phyloP scores from a whole-genome alignment of 441 rosid genomes.

The Brassica balearica region DNA sequence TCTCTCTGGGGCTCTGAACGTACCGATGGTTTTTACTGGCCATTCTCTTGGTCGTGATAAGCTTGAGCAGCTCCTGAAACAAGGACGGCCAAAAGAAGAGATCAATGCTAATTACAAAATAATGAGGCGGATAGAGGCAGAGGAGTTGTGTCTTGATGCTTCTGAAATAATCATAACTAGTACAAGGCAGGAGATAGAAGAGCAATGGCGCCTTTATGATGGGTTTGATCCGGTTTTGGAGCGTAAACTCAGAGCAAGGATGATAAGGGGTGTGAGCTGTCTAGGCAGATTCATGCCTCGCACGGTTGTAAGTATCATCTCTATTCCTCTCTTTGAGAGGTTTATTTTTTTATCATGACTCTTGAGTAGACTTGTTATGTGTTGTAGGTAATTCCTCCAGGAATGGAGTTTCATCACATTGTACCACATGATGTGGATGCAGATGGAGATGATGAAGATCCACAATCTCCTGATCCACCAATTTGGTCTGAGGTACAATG shows the following conservation, averaged over 20 bases:
- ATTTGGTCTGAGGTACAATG: constrained; percentile 86
- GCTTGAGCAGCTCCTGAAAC: constrained; percentile 87
- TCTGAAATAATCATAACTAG: constrained; percentile 93
- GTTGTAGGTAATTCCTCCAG: constrained; percentile 88
- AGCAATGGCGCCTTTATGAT: constrained; percentile 96
- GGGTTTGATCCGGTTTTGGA: constrained; percentile 86
- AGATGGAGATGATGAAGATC: constrained; percentile 53
- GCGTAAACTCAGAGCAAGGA: constrained; percentile 88
- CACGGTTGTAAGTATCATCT: constrained; percentile 71
- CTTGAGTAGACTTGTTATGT: constrained; percentile 9
- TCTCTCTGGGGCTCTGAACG: constrained; percentile 94
- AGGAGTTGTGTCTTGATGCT: constrained; percentile 83
- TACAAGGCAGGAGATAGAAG: constrained; percentile 90
- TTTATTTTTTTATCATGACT: neutral
- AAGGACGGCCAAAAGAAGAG: constrained; percentile 88
- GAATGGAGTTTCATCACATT: constrained; percentile 97
- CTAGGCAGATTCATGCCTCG: constrained; percentile 94
- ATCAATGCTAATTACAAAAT: constrained; percentile 83
- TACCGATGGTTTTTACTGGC: constrained; percentile 97
- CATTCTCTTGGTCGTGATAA: constrained; percentile 98
- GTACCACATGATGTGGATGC: constrained; percentile 76
- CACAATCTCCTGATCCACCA: constrained; percentile 77
- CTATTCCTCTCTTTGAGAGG: constrained; percentile 9
- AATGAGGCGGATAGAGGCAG: constrained; percentile 94
- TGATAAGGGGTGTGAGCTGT: constrained; percentile 86